A percentile compares a stretch with the other conserved stretches of the same genome.
Evolutionary conservation across 2,329 filamentous ascomycete genomes (phyloP).

Genomic region (Apiospora phragmitis): DNA sequence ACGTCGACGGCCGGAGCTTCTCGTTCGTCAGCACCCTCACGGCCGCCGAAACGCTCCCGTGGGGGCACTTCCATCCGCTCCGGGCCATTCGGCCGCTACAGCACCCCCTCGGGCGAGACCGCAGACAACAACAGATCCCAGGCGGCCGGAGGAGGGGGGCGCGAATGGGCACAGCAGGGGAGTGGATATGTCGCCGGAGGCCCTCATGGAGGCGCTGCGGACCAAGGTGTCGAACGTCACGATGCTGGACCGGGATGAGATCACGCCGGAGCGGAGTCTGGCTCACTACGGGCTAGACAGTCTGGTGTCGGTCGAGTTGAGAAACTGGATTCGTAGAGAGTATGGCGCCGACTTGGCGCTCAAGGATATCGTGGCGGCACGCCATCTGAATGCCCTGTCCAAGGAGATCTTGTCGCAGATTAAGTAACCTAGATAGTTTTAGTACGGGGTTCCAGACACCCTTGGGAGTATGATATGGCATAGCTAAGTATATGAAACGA

Average conservation of each 20-base stretch:
- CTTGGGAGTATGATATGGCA: too few relatives aligned
- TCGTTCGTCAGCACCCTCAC: neutral
- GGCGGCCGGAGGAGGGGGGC: neutral
- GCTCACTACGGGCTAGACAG: conserved; percentile 9
- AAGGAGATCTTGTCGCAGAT: neutral
- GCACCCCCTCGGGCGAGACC: neutral
- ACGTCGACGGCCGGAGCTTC: neutral
- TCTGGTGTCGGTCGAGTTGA: conserved; percentile 10
- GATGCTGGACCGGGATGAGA: conserved; percentile 9
- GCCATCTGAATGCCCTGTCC: neutral
- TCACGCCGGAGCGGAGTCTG: neutral
- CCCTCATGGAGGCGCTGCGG: conserved; percentile 1
- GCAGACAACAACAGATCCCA: neutral
- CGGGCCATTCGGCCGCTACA: neutral
- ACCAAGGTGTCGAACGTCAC: conserved; percentile 11
- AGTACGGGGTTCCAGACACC: too few relatives aligned
- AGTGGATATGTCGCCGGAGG: neutral
- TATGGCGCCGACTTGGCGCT: neutral
- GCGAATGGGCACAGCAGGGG: neutral
- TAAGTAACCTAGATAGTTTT: neutral
- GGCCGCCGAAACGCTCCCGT: neutral
- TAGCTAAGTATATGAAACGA: too few relatives aligned
- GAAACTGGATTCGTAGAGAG: conserved; percentile 12
- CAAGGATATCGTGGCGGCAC: neutral
- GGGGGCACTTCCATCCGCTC: neutral